phyloP scores from a whole-genome alignment of 2,329 filamentous ascomycete genomes.

The Eutypa lata region DNA sequence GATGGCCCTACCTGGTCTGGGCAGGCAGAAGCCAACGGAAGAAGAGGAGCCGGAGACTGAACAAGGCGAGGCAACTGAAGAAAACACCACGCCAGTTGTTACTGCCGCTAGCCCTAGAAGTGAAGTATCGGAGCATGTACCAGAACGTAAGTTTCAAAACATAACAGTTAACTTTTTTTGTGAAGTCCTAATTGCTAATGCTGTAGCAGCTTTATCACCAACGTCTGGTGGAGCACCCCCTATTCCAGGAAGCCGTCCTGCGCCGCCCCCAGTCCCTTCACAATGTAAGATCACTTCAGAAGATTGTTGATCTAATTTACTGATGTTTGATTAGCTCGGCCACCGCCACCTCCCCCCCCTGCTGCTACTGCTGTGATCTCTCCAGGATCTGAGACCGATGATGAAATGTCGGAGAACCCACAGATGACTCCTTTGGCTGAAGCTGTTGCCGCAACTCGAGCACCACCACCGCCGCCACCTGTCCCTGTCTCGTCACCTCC shows the following conservation, averaged over 20 bases:
- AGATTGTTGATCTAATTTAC: constrained; percentile 10
- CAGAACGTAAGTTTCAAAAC: constrained; percentile 22
- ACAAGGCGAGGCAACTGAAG: constrained; percentile 37
- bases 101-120: constrained; percentile 22
- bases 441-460: constrained; percentile 33
- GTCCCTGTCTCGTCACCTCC: constrained; percentile 42
- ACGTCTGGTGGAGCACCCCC: constrained; percentile 37
- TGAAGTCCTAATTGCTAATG: constrained; percentile 18
- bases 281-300: constrained; percentile 52
- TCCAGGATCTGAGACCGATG: constrained; percentile 81
- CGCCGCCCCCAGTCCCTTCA: constrained; percentile 55
- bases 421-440: constrained; percentile 38
- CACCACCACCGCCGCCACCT: constrained; percentile 43
- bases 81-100: constrained; percentile 26
- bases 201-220: constrained; percentile 25
- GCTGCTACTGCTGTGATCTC: constrained; percentile 61
- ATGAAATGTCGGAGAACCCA: constrained; percentile 67
- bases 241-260: constrained; percentile 48
- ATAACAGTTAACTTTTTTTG: constrained; percentile 11
- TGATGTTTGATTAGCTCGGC: constrained; percentile 53
- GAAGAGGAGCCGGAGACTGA: constrained; percentile 44
- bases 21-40: constrained; percentile 49
- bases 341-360: constrained; percentile 52
- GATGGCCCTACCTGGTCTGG: constrained; percentile 72
- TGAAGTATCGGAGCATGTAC: constrained; percentile 16